Percentiles rank a stretch among this genome's conserved stretches.
Conservation (phyloP, 139 green algal species). For the Zygnema circumcarinatum region DNA sequence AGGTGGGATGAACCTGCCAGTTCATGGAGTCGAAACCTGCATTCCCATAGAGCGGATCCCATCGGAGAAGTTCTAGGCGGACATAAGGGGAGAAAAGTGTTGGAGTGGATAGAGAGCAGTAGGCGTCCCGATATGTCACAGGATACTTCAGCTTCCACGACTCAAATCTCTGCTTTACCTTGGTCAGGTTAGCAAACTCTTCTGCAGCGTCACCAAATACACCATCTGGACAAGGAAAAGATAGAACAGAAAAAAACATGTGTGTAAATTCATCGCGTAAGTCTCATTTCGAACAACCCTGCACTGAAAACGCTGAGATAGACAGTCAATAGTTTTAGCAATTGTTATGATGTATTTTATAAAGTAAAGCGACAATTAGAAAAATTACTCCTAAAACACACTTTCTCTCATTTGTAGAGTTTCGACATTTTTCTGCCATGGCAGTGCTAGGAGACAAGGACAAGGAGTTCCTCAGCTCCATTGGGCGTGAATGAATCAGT, state of each 20-base stretch:
- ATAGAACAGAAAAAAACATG: not conserved
- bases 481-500: no score
- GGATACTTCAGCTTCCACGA: slow-evolving; percentile 72
- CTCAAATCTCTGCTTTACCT: slow-evolving; percentile 74
- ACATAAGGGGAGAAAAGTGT: slow-evolving; percentile 93
- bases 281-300: no score
- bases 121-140: slow-evolving; percentile 80
- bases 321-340: no score
- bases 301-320: no score
- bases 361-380: no score
- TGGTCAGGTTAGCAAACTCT: slow-evolving; percentile 73
- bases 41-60: slow-evolving; percentile 80
- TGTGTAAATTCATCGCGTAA: no score
- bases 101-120: slow-evolving; percentile 79
- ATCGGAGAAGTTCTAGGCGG: slow-evolving; percentile 86
- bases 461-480: no score
- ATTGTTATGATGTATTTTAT: no score
- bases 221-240: slow-evolving; percentile 27
- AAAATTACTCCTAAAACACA: no score
- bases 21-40: slow-evolving; percentile 23
- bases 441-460: no score
- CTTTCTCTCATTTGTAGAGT: no score
- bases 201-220: slow-evolving; percentile 86
- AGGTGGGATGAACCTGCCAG: slow-evolving; percentile 12
- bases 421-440: no score